Evolutionary conservation across 1,139 yeast genomes (phyloP), one percentile per base, ranked within the genome.

Genomic region (Diutina sp.): DNA sequence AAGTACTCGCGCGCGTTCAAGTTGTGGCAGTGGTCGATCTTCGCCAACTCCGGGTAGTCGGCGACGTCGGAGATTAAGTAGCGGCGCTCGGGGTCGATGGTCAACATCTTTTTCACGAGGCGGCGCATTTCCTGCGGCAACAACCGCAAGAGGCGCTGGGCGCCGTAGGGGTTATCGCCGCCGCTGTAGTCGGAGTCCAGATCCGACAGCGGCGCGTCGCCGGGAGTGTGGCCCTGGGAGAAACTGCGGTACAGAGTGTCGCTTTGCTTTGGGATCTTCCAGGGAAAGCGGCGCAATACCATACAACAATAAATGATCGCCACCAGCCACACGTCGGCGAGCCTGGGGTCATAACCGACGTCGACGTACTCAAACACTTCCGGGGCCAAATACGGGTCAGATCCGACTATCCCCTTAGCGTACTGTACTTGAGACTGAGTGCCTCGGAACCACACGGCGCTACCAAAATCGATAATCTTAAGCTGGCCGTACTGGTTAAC

Each of bases 351-450:
- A 67, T 91, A 93, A 9, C 55, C 55, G 41, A 85, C 80, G 61
- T 67, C 58, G 58, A 83, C 79, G 11, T 18, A 50, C 35, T 50
- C 53, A 62, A 95, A 78, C 18, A 91, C 97, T 69, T 95, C 99
- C 0, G 99, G 99, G 0, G 99, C 98, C 65, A 93, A 78, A 67
- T 93, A 93, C 4, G 99, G 99, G 70, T 95, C 99, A 8, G 97
- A 89, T 5, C 99, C 99, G 7, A 93, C 97, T 9, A 87, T 78
- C n/a, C 95, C 95, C 46, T 77, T 70, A 1, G 88, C 84, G 55
- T 66, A 60, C 1, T 71, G 62, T 50, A 75, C 65, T 57, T 67
- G 18, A 5, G 11, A 66, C 58, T 66, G 67, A 8, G 60, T 59
- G 4, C 63, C 66, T 54, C 66, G 69, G 5, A 67, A 57, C 56